These are phyloP conservation scores for Rhizopus delemar DNA, from an alignment of 371 early-diverging fungal genomes.

Conservation along the genomic window DNA sequence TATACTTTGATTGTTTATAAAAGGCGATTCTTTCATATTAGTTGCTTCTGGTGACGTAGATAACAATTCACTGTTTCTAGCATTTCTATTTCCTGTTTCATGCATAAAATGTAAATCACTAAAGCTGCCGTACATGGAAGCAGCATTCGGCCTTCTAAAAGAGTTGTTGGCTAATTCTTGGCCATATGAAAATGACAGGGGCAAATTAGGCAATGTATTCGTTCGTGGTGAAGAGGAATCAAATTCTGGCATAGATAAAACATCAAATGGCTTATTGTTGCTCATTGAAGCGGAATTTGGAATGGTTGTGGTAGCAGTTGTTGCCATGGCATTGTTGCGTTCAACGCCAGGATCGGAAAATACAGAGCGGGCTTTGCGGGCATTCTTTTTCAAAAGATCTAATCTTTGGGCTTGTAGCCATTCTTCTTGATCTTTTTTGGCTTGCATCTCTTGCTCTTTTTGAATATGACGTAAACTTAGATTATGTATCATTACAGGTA, in stretches of 20 bases:
- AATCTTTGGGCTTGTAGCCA: constrained; percentile 15
- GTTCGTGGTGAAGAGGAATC: not conserved
- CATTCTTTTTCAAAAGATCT: constrained; percentile 3
- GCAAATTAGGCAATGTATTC: not conserved
- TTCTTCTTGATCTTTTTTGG: constrained; percentile 17
- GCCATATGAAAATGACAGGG: constrained; percentile 1
- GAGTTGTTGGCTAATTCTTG: not conserved
- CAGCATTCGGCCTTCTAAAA: not conserved
- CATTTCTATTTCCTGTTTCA: not conserved
- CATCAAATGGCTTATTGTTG: constrained; percentile 13
- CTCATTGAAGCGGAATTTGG: not conserved
- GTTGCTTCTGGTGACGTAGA: not conserved
- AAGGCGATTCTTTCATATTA: not conserved
- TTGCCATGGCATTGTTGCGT: not conserved
- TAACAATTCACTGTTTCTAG: not conserved
- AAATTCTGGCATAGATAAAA: constrained; percentile 24
- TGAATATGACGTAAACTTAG: constrained; percentile 56
- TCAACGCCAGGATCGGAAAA: constrained; percentile 24
- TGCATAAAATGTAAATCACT: constrained; percentile 19
- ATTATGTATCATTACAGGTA: constrained; percentile 92
- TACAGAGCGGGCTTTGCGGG: constrained; percentile 8
- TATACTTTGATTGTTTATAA: not conserved
- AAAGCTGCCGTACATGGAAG: constrained; percentile 18
- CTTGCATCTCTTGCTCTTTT: constrained; percentile 23
- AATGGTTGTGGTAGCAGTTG: not conserved